Base-by-base conservation (phyloP, 805 yeast genomes). In the Candida insectalens region DNA sequence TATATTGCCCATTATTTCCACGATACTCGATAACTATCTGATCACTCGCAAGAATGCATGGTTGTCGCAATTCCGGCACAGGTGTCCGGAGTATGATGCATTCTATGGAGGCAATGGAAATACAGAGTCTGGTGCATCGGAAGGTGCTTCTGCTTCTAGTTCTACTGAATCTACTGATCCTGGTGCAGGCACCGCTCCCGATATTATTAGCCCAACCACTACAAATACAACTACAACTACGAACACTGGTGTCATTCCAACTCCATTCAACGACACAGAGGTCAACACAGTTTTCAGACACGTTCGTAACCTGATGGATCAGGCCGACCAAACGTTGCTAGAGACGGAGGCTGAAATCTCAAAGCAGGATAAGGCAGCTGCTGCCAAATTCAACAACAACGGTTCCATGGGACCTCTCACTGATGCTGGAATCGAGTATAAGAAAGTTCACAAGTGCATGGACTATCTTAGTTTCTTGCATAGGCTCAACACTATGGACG, bases 11-110 rank as follows among this genome's bases (percentile, higher is more conserved):
- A 74, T 89, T 3, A 71, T 89, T 27, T 92, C 96, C 35, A 88
- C 98, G 1, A 81, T 92, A 2, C 65, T 89, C 43, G 97, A 92
- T 55, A 88, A 89, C 57, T 89, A 81, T 54, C 61, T 85, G 10
- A 46, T 53, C 13, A 47, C 54, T 10, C 30, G 19, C 15, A 25
- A 19, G 18, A 26, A 26, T 20, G 26, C 23, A 14, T 32, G 30
- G 30, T 19, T 26, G 2, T 21, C 28, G 13, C 29, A 31, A 21
- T 25, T 23, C n/a, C 26, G 8, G 25, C 17, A 15, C 13, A 16
- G 29, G 12, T 12, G 29, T 14, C 12, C 8, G 27, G 27, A 6
- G 15, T 6, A n/a, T n/a, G n/a, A n/a, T n/a, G n/a, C n/a, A n/a
- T n/a, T n/a, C n/a, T n/a, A n/a, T n/a, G n/a, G n/a, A n/a, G n/a